A percentile compares a stretch with the other conserved stretches of the same genome.
These are phyloP conservation scores for Cercospora citrullina DNA, from an alignment of 2,329 filamentous ascomycete genomes.

Conservation along the genomic window DNA sequence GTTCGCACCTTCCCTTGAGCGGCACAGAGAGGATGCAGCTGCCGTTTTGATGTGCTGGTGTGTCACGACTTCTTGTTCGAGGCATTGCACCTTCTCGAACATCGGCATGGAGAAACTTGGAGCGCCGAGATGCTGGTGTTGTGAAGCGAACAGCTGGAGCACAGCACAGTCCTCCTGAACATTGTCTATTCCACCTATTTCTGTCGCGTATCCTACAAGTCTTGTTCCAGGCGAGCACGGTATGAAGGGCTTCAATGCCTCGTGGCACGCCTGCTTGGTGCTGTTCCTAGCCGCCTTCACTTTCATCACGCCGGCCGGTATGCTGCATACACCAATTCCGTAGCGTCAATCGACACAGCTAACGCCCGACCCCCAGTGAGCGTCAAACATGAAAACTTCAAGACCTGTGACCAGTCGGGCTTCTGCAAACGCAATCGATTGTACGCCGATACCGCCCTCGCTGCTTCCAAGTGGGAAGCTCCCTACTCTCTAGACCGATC, in stretches of 20 bases:
- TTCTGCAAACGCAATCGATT: slow-evolving; percentile 96
- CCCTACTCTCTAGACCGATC: slow-evolving; percentile 76
- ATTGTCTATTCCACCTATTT: background rate
- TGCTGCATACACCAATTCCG: slow-evolving; percentile 33
- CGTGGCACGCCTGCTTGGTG: slow-evolving; percentile 65
- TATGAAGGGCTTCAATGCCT: slow-evolving; percentile 31
- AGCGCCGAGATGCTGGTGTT: background rate
- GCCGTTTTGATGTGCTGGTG: background rate
- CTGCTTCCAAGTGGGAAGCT: slow-evolving; percentile 69
- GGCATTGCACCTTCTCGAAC: background rate
- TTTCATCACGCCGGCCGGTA: slow-evolving; percentile 66
- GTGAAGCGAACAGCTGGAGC: slow-evolving; percentile 1
- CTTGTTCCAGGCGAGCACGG: slow-evolving; percentile 10
- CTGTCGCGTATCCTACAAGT: background rate
- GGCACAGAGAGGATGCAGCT: background rate
- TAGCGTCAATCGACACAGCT: background rate
- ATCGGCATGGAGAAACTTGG: background rate
- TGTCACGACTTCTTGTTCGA: background rate
- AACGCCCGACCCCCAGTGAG: slow-evolving; percentile 54
- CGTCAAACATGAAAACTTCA: slow-evolving; percentile 97
- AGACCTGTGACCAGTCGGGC: slow-evolving; percentile 91
- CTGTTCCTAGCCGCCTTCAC: slow-evolving; percentile 60
- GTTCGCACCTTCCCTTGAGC: background rate
- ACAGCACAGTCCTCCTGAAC: background rate
- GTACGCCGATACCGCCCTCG: slow-evolving; percentile 74